Evolutionary conservation across 352 stramenopile species (phyloP), one percentile per base, ranked within the genome.

Genomic region (Pythium graminicola): DNA sequence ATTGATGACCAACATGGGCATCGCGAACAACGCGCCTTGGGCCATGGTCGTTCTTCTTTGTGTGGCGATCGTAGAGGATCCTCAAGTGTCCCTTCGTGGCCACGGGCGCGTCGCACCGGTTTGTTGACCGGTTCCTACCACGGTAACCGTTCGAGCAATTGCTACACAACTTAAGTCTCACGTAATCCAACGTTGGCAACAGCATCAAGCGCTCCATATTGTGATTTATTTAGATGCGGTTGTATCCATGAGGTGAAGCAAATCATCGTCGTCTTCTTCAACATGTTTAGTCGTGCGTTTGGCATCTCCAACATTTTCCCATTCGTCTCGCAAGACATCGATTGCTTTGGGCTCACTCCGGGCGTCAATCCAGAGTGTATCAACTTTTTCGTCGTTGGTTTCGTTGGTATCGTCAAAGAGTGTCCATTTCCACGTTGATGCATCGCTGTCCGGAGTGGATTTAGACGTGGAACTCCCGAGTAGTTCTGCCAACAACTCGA

Each of bases 1-100:
- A 63, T 97, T 97, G 45, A 96, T 76, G 40, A 97, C 76, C 38
- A 97, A 55, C 74, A 97, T 86, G 31, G 88, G 90, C 86, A 97
- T 96, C 38, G 81, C 84, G 65, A 95, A 81, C 46, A 91, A 60
- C 45, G 75, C 69, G 40, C 78, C 78, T 39, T 86, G 14, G n/a
- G 56, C 38, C 24, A 40, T 48, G 31, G 14, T 36, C 14, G 31
- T 32, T n/a, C 20, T 31, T 32, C 20, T 7, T 4, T 26, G 43
- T 31, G 20, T 46, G 28, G 35, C 16, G 35, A 28, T 54, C 33
- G 43, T 41, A 32, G 26, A 10, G 11, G 41, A 24, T 22, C 35
- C 13, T 17, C 13, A 42, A 6, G 39, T 29, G 39, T 28, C 39
- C 39, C 20, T 46, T 46, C 39, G 36, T 2, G 20, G 31, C 14